Conservation (phyloP, 768 basidiomycete genomes). For the Boletus rufocinnamomeus region DNA sequence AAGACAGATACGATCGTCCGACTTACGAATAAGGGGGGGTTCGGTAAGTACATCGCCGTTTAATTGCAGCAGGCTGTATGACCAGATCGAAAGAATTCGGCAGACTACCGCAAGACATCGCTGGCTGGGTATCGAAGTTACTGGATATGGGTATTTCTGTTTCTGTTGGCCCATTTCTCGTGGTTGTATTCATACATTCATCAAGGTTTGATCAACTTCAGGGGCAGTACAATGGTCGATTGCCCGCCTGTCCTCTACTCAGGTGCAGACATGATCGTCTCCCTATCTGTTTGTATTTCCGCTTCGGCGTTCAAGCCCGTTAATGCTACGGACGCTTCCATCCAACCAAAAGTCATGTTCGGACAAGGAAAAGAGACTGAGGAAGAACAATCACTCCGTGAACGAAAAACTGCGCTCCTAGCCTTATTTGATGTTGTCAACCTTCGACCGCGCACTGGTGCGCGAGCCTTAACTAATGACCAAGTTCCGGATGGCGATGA, state of each 20-base stretch:
- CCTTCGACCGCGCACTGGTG: conserved; percentile 62
- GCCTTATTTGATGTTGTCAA: conserved; percentile 72
- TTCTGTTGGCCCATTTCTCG: not conserved
- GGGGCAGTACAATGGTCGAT: conserved; percentile 71
- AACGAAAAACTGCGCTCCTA: conserved; percentile 74
- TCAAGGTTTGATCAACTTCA: conserved; percentile 65
- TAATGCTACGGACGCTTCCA: conserved; percentile 35
- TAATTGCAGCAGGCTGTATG: not conserved
- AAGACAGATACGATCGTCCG: conserved; percentile 66
- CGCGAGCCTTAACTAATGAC: conserved; percentile 32
- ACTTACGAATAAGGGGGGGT: conserved; percentile 61
- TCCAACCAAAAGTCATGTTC: conserved; percentile 46
- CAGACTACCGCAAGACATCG: conserved; percentile 66
- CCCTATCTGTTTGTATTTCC: conserved; percentile 70
- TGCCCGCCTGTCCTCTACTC: conserved; percentile 71
- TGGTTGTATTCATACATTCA: conserved; percentile 5
- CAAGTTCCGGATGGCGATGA: conserved; percentile 34
- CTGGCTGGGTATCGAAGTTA: conserved; percentile 73
- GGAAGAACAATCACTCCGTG: conserved; percentile 75
- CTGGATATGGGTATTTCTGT: conserved; percentile 60
- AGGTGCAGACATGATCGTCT: conserved; percentile 77
- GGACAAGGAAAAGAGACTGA: conserved; percentile 79
- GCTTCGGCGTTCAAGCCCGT: conserved; percentile 63
- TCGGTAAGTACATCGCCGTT: conserved; percentile 47
- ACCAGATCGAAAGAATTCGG: conserved; percentile 63